These are phyloP conservation scores for Calonectria fujianensis DNA, from an alignment of 2,329 filamentous ascomycete genomes.

Conservation along the genomic window DNA sequence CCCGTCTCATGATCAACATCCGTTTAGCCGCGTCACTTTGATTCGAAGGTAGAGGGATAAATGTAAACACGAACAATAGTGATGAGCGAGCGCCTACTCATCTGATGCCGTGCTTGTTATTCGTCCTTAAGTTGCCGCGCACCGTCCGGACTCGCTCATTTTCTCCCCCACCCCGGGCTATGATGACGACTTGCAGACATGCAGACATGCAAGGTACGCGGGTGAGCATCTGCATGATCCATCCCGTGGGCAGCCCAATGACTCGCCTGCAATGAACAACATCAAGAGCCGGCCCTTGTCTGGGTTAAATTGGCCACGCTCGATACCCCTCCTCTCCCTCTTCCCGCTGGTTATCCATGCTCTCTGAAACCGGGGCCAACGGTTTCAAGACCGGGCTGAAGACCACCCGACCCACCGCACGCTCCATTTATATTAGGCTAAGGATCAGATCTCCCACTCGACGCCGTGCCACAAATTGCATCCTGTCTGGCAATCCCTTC, in stretches of 20 bases:
- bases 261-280: constrained; percentile 2
- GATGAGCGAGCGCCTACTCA: background rate
- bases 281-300: constrained; percentile 25
- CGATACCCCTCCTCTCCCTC: constrained; percentile 25
- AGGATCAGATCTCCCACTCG: constrained; percentile 42
- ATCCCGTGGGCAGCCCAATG: constrained; percentile 5
- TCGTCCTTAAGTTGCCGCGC: background rate
- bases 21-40: background rate
- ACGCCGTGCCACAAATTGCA: constrained; percentile 41
- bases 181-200: constrained; percentile 21
- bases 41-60: too few species aligned
- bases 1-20: constrained; percentile 6
- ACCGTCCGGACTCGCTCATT: background rate
- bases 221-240: too few species aligned
- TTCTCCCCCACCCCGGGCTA: background rate
- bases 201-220: background rate
- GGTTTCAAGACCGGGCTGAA: constrained; percentile 53
- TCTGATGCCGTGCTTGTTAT: background rate
- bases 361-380: constrained; percentile 41
- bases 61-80: background rate
- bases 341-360: constrained; percentile 34
- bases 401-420: constrained; percentile 44
- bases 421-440: constrained; percentile 50
- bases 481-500: constrained; percentile 29
- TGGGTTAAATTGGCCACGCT: constrained; percentile 37